Evolutionary conservation across 192 early-diverging fungal species (phyloP).

Genomic region (Dissophora ornata): DNA sequence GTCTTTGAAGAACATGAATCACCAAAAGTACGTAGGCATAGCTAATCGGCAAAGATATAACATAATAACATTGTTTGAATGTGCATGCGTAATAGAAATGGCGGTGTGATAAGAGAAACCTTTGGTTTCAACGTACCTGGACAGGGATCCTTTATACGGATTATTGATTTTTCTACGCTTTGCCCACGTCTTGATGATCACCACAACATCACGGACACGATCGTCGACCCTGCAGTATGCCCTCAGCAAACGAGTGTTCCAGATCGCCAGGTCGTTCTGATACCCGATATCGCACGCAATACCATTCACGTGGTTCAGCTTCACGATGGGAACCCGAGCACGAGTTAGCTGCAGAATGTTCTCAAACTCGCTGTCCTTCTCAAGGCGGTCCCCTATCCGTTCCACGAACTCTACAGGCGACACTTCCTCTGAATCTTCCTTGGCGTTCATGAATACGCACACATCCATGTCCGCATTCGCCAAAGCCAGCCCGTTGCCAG

Average conservation of each 20-base stretch:
- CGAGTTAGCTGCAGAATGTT: conserved; percentile 42
- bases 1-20: conserved; percentile 41
- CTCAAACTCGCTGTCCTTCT: conserved; percentile 40
- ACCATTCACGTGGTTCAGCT: conserved; percentile 45
- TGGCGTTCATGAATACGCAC: conserved; percentile 37
- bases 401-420: conserved; percentile 53
- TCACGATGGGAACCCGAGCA: conserved; percentile 50
- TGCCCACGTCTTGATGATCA: conserved; percentile 53
- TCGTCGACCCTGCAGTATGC: conserved; percentile 48
- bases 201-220: conserved; percentile 52
- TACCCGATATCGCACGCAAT: conserved; percentile 56
- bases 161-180: conserved; percentile 56
- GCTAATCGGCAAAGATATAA: conserved; percentile 7
- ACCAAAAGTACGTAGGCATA: conserved; percentile 54
- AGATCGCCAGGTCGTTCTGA: conserved; percentile 52
- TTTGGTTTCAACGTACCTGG: conserved; percentile 14
- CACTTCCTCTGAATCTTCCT: conserved; percentile 13
- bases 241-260: conserved; percentile 53
- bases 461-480: conserved; percentile 54
- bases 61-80: background rate
- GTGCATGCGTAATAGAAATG: no score
- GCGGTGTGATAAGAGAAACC: no score
- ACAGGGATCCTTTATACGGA: conserved; percentile 44
- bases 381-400: conserved; percentile 46
- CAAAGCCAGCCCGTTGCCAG: conserved; percentile 41